These are phyloP conservation scores for Colletotrichum shisoi DNA, from an alignment of 2,329 filamentous ascomycete species.

Conservation along the genomic window DNA sequence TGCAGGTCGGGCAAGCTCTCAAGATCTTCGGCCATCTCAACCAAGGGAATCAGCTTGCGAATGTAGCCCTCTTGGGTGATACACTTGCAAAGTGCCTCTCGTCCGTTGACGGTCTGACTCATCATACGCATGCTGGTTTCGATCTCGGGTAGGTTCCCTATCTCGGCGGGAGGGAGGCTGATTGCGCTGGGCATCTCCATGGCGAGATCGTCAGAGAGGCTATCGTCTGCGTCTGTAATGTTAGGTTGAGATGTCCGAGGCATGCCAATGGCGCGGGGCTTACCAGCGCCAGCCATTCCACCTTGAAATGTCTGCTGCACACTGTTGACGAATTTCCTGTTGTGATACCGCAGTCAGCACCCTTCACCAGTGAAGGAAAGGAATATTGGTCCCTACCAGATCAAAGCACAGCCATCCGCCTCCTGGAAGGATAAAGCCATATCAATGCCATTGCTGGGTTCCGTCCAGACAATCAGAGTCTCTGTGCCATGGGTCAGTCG, in stretches of 20 bases:
- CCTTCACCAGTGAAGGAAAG: conserved; percentile 13
- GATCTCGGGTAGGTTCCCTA: conserved; percentile 84
- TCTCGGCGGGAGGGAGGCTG: conserved; percentile 77
- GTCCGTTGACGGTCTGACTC: conserved; percentile 75
- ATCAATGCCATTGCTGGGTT: conserved; percentile 81
- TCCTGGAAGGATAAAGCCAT: conserved; percentile 99
- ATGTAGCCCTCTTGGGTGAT: conserved; percentile 89
- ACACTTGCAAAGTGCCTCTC: conserved; percentile 87
- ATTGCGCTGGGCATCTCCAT: conserved; percentile 77
- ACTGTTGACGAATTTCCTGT: conserved; percentile 87
- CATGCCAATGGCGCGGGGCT: conserved; percentile 38
- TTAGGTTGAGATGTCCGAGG: conserved; percentile 42
- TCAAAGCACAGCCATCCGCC: conserved; percentile 87
- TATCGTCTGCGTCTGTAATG: conserved; percentile 69
- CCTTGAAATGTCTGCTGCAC: conserved; percentile 78
- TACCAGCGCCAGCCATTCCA: conserved; percentile 69
- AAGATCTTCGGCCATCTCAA: conserved; percentile 88
- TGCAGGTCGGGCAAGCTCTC: conserved; percentile 88
- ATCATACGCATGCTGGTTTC: conserved; percentile 84
- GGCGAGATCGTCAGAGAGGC: conserved; percentile 82
- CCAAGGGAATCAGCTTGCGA: conserved; percentile 81
- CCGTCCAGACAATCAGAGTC: conserved; percentile 98
- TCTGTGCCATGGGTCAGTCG: conserved; percentile 63
- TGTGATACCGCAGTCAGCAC: conserved; percentile 22
- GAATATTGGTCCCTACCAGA: conserved; percentile 70